Conservation (phyloP, 768 basidiomycete genomes). For the Nidularia sp. region DNA sequence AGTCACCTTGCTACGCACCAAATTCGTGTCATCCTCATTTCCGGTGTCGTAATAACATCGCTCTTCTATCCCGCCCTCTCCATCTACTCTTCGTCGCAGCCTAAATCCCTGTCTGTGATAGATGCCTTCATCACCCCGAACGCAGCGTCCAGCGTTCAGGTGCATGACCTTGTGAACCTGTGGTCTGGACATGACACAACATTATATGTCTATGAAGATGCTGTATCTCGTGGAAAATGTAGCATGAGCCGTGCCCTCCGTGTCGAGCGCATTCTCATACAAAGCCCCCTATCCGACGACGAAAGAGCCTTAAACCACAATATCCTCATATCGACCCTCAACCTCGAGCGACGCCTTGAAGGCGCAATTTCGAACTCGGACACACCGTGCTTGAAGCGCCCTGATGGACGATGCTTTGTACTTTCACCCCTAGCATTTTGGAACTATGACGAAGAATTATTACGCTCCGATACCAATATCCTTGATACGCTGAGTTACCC, state of each 20-base stretch:
- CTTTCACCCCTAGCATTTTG: slow-evolving; percentile 76
- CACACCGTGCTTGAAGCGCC: slow-evolving; percentile 50
- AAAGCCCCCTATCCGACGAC: slow-evolving; percentile 43
- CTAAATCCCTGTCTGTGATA: slow-evolving; percentile 61
- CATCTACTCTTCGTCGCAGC: slow-evolving; percentile 72
- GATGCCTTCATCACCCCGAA: slow-evolving; percentile 56
- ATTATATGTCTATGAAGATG: slow-evolving; percentile 65
- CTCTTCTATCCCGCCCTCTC: slow-evolving; percentile 90
- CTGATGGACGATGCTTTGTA: slow-evolving; percentile 58
- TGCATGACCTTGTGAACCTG: slow-evolving; percentile 64
- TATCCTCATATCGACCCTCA: slow-evolving; percentile 59
- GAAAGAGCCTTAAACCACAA: slow-evolving; percentile 53
- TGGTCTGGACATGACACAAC: slow-evolving; percentile 61
- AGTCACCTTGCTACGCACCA: slow-evolving; percentile 91
- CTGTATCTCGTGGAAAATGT: slow-evolving; percentile 69
- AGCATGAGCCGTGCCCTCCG: slow-evolving; percentile 66
- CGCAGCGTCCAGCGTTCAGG: slow-evolving; percentile 46
- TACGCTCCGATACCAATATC: slow-evolving; percentile 53
- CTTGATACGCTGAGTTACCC: slow-evolving; percentile 51
- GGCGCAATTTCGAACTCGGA: slow-evolving; percentile 30
- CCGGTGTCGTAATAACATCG: slow-evolving; percentile 82
- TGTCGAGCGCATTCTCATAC: slow-evolving; percentile 73
- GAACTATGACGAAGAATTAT: slow-evolving; percentile 52
- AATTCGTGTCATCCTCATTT: slow-evolving; percentile 84
- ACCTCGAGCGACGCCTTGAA: slow-evolving; percentile 59